Evolutionary conservation across 2,329 filamentous ascomycete genomes (phyloP).

Genomic region (Arthrocladium fulminans): DNA sequence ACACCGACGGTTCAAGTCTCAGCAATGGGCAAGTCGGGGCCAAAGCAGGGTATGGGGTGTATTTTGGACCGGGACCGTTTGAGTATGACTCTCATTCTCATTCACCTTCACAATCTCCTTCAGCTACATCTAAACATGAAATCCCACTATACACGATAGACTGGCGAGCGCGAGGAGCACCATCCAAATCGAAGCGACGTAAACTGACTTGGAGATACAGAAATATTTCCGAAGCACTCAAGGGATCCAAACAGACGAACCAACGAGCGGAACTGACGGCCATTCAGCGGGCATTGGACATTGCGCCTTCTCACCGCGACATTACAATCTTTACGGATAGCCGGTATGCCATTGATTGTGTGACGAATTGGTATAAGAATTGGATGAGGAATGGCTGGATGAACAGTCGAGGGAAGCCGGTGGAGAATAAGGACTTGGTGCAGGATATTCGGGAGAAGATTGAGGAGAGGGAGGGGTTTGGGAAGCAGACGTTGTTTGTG

Average conservation of each 20-base stretch:
- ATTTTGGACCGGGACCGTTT: constrained; percentile 51
- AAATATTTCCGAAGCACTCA: constrained; percentile 67
- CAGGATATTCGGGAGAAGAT: constrained; percentile 63
- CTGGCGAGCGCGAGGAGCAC: constrained; percentile 15
- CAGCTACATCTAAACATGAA: constrained; percentile 12
- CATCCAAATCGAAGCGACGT: constrained; percentile 9
- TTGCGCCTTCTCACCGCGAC: constrained; percentile 56
- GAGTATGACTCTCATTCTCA: constrained; percentile 35
- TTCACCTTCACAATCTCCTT: constrained; percentile 11
- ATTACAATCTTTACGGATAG: constrained; percentile 82
- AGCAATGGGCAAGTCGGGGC: constrained; percentile 49
- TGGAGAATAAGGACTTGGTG: constrained; percentile 82
- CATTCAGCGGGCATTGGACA: constrained; percentile 72
- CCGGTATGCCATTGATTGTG: constrained; percentile 81
- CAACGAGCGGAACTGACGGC: constrained; percentile 92
- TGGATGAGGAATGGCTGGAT: constrained; percentile 75
- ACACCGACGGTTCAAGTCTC: constrained; percentile 55
- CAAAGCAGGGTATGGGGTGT: constrained; percentile 54
- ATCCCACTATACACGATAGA: constrained; percentile 20
- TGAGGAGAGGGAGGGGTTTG: constrained; percentile 54
- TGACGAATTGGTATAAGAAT: constrained; percentile 69
- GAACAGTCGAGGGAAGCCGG: constrained; percentile 58
- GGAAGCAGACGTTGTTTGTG: constrained; percentile 59
- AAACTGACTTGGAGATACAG: constrained; percentile 33
- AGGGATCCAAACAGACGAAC: constrained; percentile 74